A percentile compares a stretch with the other conserved stretches of the same genome.
These are phyloP conservation scores for Chlamydomonas reinhardtii DNA, from an alignment of 163 green algal genomes.

Conservation along the genomic window DNA sequence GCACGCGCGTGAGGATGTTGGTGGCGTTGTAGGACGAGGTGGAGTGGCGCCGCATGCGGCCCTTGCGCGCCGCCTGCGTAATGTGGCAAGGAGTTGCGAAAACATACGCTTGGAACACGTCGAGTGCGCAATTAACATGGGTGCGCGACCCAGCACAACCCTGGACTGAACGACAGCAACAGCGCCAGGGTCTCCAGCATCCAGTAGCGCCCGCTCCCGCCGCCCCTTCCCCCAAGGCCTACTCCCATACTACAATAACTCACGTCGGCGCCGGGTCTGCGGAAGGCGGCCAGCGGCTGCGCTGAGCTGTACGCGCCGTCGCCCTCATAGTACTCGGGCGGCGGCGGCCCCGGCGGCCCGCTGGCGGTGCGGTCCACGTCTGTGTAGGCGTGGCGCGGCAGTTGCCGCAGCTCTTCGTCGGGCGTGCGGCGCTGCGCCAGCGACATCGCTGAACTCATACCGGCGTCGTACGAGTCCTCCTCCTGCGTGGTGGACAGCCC, in stretches of 20 bases:
- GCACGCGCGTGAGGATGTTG: slow-evolving; percentile 26
- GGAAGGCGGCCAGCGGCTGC: slow-evolving; percentile 25
- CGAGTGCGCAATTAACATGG: no score
- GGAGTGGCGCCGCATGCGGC: slow-evolving; percentile 43
- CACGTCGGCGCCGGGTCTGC: not conserved
- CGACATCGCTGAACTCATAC: not conserved
- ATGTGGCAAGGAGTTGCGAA: no score
- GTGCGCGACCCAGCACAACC: no score
- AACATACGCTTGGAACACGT: no score
- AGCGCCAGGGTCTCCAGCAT: no score
- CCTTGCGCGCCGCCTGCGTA: not conserved
- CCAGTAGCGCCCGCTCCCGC: no score
- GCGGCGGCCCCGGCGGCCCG: no score
- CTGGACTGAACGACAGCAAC: no score
- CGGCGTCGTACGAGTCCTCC: no score
- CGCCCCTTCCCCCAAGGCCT: no score
- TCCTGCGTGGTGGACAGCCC: no score
- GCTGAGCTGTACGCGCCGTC: not conserved
- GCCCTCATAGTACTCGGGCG: slow-evolving; percentile 8
- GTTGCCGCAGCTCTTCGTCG: not conserved
- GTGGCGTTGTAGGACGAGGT: slow-evolving; percentile 32
- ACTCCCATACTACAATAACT: no score
- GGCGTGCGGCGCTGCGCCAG: not conserved
- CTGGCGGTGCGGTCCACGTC: slow-evolving; percentile 13
- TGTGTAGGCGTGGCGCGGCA: slow-evolving; percentile 9